Evolutionary conservation across 1,139 yeast species (phyloP), one percentile per base, ranked within the genome.

Genomic region (Kodamaea plutei): DNA sequence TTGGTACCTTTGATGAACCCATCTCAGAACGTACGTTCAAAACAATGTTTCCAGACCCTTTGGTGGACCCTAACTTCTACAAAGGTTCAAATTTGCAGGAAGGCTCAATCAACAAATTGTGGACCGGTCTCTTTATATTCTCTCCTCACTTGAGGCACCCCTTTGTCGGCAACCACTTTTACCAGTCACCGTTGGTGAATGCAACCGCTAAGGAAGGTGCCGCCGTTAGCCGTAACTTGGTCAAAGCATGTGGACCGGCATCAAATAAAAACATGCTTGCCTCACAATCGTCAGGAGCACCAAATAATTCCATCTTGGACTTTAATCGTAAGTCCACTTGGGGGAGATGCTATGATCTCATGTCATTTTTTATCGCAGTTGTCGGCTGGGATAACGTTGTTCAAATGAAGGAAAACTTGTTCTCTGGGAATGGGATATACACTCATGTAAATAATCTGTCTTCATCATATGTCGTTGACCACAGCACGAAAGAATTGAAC

Each of bases 311-410:
- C 1, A 44, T 64, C 4, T 37, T 62, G 14, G 68, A 64, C 33
- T 65, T 64, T 38, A 48, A 51, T 25, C 47, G 48, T 27, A 56
- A 48, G 21, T 62, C 69, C 1, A 62, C 69, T 2, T 66, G 72
- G 71, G 73, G 73, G 5, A 52, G 68, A 33, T 49, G 63, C 26
- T 67, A 64, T 40, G 69, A 65, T 35, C 43, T 67, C 22, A 38
- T 67, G 28, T 56, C 70, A 3, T 50, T 61, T 18, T 48, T 66
- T 24, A 55, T 62, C 1, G 69, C 72, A 2, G 35, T 54, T 12
- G 50, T 56, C 18, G 73, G 73, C 2, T 67, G 73, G 73, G 70
- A 66, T 33, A 43, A 46, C 26, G 33, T 56, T 25, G 58, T 61
- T 18, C 30, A 38, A 3, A 26, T 59, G 23, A 57, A 56, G 34